Evolutionary conservation across 2,329 filamentous ascomycete species (phyloP), one percentile per base, ranked within the genome.

Genomic region (Coniochaeta prunicola): DNA sequence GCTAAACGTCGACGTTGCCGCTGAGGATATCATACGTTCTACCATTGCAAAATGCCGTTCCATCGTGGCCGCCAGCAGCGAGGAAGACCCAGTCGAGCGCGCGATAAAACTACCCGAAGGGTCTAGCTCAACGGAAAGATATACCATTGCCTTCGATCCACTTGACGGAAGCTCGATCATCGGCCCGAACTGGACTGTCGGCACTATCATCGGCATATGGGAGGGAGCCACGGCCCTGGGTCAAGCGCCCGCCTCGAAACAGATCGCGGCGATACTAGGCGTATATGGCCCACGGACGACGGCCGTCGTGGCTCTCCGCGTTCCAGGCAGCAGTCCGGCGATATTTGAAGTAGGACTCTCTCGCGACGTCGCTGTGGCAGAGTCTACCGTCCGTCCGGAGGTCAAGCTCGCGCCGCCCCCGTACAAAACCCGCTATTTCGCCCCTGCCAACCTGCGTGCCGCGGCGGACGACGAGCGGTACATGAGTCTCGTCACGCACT

Each of bases 101-200:
- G 40, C 15, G 30, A 55, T 13, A 1, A 40, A n/a, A 30, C 12
- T 34, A 7, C 30, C 12, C 36, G 2, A 12, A 4, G 10, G 31
- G 4, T 19, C 42, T 10, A 12, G 58, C 2, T 33, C 53, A 34
- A 10, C 9, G 12, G 79, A 84, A 63, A 66, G 71, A 30, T 87
- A 87, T 69, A 80, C 83, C 0, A 70, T 86, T 9, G 83, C 82
- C 0, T 87, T 87, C 63, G 84, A 87, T 63, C 84, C 84, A 0
- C 76, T 87, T 0, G 84, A 87, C 63, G 84, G 84, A 12, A 84
- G 80, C 68, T 86, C 81, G 61, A 84, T 84, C 64, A 82, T 84
- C 48, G 79, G 74, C 0, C 75, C 81, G 1, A 84, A 84, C 65
- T 84, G 81, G 81, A 75, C 79, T 0, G 81, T 84, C 9, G 81